These are phyloP conservation scores for Cyclaneusma minus DNA, from an alignment of 2,329 filamentous ascomycete genomes.

Conservation along the genomic window DNA sequence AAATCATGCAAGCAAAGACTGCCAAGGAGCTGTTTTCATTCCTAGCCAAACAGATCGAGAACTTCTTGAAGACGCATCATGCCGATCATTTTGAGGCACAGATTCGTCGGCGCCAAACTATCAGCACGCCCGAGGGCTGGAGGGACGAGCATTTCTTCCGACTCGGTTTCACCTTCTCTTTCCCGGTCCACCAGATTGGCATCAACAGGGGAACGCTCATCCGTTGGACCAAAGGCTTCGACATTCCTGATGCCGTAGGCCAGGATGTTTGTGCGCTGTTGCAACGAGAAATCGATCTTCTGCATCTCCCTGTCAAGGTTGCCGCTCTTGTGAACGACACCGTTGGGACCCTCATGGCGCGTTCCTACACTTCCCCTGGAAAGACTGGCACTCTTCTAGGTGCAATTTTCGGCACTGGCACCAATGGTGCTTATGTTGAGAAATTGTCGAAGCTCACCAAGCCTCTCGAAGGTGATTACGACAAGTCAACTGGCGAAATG, in stretches of 20 bases:
- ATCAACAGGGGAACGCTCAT: conserved; percentile 93
- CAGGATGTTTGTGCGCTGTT: conserved; percentile 88
- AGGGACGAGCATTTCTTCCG: conserved; percentile 71
- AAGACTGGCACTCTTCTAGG: conserved; percentile 81
- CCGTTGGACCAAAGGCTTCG: conserved; percentile 97
- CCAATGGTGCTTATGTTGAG: conserved; percentile 95
- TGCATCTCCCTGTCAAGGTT: conserved; percentile 82
- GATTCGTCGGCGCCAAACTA: conserved; percentile 45
- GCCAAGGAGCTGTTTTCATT: conserved; percentile 82
- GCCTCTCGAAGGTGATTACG: conserved; percentile 52
- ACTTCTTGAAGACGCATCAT: conserved; percentile 78
- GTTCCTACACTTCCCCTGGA: conserved; percentile 83
- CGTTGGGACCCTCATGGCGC: conserved; percentile 92
- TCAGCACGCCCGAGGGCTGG: conserved; percentile 40
- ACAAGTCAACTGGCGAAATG: conserved; percentile 78
- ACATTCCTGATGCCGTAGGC: conserved; percentile 86
- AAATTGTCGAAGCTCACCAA: conserved; percentile 79
- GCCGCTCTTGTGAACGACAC: conserved; percentile 95
- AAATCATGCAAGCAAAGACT: conserved; percentile 80
- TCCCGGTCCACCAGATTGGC: conserved; percentile 83
- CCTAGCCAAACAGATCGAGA: conserved; percentile 80
- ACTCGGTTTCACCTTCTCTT: conserved; percentile 97
- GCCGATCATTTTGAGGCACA: conserved; percentile 69
- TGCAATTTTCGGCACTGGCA: conserved; percentile 93
- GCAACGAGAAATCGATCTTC: conserved; percentile 75